Evolutionary conservation across 805 yeast genomes (phyloP), one percentile per base, ranked within the genome.

Genomic region (Schwanniomyces polymorphus): DNA sequence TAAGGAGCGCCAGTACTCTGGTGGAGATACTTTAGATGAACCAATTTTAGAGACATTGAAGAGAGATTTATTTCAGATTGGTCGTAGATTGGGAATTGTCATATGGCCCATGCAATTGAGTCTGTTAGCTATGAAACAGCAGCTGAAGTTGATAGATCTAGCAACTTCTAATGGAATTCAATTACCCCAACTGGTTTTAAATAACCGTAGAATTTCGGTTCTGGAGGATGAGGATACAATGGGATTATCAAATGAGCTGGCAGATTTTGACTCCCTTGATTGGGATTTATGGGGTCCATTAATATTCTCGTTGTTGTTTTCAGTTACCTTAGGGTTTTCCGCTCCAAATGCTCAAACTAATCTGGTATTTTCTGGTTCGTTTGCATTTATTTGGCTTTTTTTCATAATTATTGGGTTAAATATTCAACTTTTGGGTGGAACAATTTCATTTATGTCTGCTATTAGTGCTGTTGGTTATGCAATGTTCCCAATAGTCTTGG

Each of bases 241-340:
- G 44, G 72, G 71, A 10, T 51, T 51, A 27, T 39, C 50, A 11
- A 37, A 40, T 35, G 67, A 60, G 3, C 44, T 51, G 25, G 37
- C 53, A 14, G 53, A 48, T 8, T 33, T 38, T 26, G 48, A 29
- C 16, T 28, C 48, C 16, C 58, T 80, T 44, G 85, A 80, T 45
- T 81, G 85, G 85, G 85, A 81, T 60, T 62, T 81, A 42, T 81
- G 89, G 90, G 91, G 91, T 2, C 91, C 91, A 5, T 66, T 85
- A 46, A 68, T 85, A 27, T 85, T 85, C 57, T 78, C 85, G 10
- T 67, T 85, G 46, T 59, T 72, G 27, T 79, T 81, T 46, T 70
- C 87, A 3, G 79, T 83, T 23, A 67, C 78, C 18, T 63, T 84
- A 52, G 79, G 84, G 2, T 65, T 75, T 46, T 58, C 79, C 10